A percentile compares a stretch with the other conserved stretches of the same genome.
phyloP scores from a whole-genome alignment of 768 basidiomycete species.

The Suillus cothurnatus region DNA sequence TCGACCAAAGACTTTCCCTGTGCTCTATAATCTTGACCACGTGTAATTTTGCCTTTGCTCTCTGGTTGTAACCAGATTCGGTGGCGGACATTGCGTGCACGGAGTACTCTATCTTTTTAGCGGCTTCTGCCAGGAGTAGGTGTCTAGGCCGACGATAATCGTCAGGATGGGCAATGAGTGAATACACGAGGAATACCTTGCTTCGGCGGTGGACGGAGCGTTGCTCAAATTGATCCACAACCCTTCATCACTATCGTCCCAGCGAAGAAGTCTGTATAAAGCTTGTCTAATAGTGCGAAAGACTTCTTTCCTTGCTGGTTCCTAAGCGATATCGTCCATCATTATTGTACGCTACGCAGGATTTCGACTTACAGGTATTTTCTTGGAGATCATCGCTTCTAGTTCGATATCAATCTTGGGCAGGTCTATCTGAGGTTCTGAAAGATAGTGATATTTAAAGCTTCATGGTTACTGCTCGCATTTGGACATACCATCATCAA shows the following conservation, averaged over 20 bases:
- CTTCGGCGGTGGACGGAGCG: constrained; percentile 18
- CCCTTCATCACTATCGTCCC: constrained; percentile 25
- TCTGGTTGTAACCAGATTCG: constrained; percentile 47
- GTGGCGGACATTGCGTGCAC: constrained; percentile 54
- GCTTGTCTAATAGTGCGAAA: constrained; percentile 43
- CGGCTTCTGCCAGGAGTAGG: constrained; percentile 41
- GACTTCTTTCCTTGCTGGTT: constrained; percentile 34
- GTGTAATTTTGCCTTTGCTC: constrained; percentile 33
- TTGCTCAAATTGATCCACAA: constrained; percentile 30
- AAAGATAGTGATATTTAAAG: neutral
- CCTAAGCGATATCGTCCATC: constrained; percentile 25
- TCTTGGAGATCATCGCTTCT: constrained; percentile 43
- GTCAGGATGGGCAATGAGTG: neutral
- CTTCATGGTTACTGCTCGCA: constrained; percentile 4
- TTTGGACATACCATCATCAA: neutral
- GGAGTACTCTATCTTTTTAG: constrained; percentile 50
- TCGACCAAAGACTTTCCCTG: constrained; percentile 20
- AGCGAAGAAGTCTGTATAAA: constrained; percentile 39
- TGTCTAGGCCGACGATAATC: constrained; percentile 33
- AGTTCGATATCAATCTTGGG: constrained; percentile 38
- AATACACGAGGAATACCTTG: constrained; percentile 21
- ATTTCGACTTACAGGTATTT: constrained; percentile 40
- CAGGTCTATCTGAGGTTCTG: constrained; percentile 19
- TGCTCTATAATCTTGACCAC: constrained; percentile 37
- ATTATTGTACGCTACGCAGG: neutral